Evolutionary conservation across 2,329 filamentous ascomycete species (phyloP), one percentile per base, ranked within the genome.

Genomic region (Ceratocystiopsis brevicomis): DNA sequence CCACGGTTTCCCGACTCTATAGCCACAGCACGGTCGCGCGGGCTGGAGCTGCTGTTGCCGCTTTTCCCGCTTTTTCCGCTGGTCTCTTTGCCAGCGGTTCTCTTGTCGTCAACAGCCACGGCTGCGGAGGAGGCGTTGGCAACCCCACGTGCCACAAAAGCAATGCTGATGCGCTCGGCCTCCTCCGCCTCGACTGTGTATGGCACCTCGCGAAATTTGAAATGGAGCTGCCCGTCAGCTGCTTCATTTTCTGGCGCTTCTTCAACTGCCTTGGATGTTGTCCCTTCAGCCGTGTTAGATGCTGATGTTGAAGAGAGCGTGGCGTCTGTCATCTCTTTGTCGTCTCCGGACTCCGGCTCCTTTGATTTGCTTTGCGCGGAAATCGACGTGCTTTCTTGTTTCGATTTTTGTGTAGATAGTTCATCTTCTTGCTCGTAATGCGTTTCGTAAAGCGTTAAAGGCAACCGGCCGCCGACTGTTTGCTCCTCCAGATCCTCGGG

Each of bases 131-230:
- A 77, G 19, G 86, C 87, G 54, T 83, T 88, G 40, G 82, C 83
- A 39, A 81, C 82, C 36, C 82, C 84, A 42, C 79, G 78, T 1
- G 88, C 87, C 17, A 98, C 81, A 51, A 87, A 93, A 59, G 95
- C 86, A 54, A 98, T 83, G 52, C 83, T 82, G 51, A 98, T 96
- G 86, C 95, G 95, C 60, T 98, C 90, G 1, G 87, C 87, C 59
- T 96, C 87, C 11, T 84, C 85, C 0, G 87, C 94, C 62, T 96
- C 90, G 2, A 96, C 78, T 0, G 80, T 80, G 59, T 90, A 96
- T 2, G 80, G 75, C 11, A 96, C 62, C 55, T 92, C 81, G 47
- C 79, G 74, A 60, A 96, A 96, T 53, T 74, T 80, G 47, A 90
- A 68, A 41, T 69, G 73, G 19, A 76, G 12, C 30, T 17, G 11